A percentile compares a stretch with the other conserved stretches of the same genome.
These are phyloP conservation scores for Athelia psychrophila DNA, from an alignment of 1,284 basidiomycete species.

Conservation along the genomic window DNA sequence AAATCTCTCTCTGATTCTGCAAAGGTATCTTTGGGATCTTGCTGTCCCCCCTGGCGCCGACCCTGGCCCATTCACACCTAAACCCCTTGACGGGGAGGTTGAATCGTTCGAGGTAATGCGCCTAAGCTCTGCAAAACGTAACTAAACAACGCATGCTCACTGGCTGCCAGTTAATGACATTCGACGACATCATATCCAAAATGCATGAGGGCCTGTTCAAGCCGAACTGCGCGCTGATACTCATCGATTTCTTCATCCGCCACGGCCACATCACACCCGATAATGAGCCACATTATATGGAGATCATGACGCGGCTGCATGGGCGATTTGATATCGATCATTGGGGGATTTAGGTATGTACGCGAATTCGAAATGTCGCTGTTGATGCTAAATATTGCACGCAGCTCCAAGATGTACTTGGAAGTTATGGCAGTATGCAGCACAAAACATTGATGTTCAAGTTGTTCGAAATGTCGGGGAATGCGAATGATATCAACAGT, in stretches of 20 bases:
- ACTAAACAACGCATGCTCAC: background rate
- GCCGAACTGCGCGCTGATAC: conserved; percentile 79
- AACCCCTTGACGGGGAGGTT: conserved; percentile 89
- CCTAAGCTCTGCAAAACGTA: background rate
- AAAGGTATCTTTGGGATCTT: conserved; percentile 81
- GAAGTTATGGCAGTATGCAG: too few species aligned
- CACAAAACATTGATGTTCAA: too few species aligned
- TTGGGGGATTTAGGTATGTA: too few species aligned
- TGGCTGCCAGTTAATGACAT: conserved; percentile 49
- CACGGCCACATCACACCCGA: conserved; percentile 77
- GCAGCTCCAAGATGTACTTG: too few species aligned
- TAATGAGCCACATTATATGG: conserved; percentile 71
- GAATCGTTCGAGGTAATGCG: conserved; percentile 77
- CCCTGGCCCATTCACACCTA: conserved; percentile 52
- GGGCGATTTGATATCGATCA: conserved; percentile 59
- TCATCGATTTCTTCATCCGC: conserved; percentile 84
- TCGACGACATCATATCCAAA: conserved; percentile 49
- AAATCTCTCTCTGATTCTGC: conserved; percentile 1
- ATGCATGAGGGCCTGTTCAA: conserved; percentile 78
- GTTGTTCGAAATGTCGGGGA: too few species aligned
- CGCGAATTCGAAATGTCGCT: too few species aligned
- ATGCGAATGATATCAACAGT: too few species aligned
- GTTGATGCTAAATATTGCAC: too few species aligned
- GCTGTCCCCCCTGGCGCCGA: conserved; percentile 55
- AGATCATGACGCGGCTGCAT: conserved; percentile 72